These are phyloP conservation scores for Rhizopogon vinicolor DNA, from an alignment of 768 basidiomycete species.

Conservation along the genomic window DNA sequence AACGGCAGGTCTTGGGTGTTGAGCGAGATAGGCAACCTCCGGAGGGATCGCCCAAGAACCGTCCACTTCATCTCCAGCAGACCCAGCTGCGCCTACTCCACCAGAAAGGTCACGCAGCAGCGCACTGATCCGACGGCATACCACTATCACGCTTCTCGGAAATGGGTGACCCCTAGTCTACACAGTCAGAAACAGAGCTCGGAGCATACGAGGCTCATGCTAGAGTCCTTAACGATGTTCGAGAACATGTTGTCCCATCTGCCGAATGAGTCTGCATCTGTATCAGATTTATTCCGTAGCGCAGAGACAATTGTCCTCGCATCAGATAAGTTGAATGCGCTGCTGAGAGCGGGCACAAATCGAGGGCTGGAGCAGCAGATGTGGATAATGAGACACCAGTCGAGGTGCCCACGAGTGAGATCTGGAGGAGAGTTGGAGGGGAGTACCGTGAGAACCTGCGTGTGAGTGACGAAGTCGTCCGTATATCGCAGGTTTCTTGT, in stretches of 20 bases:
- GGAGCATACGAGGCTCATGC: slow-evolving; percentile 69
- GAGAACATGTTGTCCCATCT: slow-evolving; percentile 60
- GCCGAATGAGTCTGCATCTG: slow-evolving; percentile 38
- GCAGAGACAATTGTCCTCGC: slow-evolving; percentile 61
- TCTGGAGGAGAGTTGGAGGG: slow-evolving; percentile 66
- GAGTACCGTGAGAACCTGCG: slow-evolving; percentile 71
- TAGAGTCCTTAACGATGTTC: slow-evolving; percentile 67
- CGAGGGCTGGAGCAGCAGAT: slow-evolving; percentile 71
- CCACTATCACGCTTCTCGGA: slow-evolving; percentile 14
- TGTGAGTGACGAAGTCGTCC: slow-evolving; percentile 74
- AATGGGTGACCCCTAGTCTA: slow-evolving; percentile 7
- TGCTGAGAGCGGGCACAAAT: slow-evolving; percentile 51
- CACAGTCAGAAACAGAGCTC: slow-evolving; percentile 21
- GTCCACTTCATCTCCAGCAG: slow-evolving; percentile 10
- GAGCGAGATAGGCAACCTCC: slow-evolving; percentile 18
- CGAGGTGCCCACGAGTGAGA: slow-evolving; percentile 26
- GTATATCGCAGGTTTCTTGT: slow-evolving; percentile 72
- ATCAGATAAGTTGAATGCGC: slow-evolving; percentile 61
- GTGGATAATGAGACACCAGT: slow-evolving; percentile 43
- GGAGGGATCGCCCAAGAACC: slow-evolving; percentile 11
- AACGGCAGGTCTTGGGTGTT: slow-evolving; percentile 13
- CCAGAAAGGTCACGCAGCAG: slow-evolving; percentile 11
- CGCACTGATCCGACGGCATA: slow-evolving; percentile 8
- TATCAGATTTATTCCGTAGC: slow-evolving; percentile 52
- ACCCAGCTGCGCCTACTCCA: slow-evolving; percentile 10